phyloP scores from a whole-genome alignment of 2,329 filamentous ascomycete genomes.

The Talaromyces verruculosus region DNA sequence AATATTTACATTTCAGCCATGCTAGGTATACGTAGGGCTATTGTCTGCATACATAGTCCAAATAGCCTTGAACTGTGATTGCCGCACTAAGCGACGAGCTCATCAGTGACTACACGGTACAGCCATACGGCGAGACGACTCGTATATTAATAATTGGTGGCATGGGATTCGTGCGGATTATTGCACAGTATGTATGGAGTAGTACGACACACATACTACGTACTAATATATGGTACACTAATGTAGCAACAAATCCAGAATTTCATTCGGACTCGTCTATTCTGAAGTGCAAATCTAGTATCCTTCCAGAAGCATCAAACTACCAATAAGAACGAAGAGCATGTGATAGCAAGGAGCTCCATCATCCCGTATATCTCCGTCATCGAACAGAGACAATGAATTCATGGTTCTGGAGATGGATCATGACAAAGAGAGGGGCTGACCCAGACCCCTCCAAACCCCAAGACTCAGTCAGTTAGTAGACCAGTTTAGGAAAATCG shows the following conservation, averaged over 20 bases:
- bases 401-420: neutral
- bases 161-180: neutral
- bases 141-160: neutral
- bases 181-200: neutral
- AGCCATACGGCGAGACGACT: neutral
- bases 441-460: neutral
- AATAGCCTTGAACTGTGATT: constrained; percentile 5
- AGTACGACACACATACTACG: neutral
- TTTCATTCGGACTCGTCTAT: neutral
- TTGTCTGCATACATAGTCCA: neutral
- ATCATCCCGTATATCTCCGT: constrained; percentile 3
- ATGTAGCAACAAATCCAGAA: neutral
- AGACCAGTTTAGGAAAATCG: neutral
- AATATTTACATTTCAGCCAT: neutral
- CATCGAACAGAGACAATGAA: neutral
- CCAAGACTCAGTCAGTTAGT: neutral
- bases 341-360: neutral
- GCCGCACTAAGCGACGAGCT: constrained; percentile 9
- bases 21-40: neutral
- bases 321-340: neutral
- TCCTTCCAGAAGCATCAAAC: constrained; percentile 11
- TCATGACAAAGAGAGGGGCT: constrained; percentile 1
- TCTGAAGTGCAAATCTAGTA: neutral
- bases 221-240: neutral
- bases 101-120: neutral